Evolutionary conservation across 2,329 filamentous ascomycete species (phyloP).

Genomic region (Trichoderma arundinaceum): DNA sequence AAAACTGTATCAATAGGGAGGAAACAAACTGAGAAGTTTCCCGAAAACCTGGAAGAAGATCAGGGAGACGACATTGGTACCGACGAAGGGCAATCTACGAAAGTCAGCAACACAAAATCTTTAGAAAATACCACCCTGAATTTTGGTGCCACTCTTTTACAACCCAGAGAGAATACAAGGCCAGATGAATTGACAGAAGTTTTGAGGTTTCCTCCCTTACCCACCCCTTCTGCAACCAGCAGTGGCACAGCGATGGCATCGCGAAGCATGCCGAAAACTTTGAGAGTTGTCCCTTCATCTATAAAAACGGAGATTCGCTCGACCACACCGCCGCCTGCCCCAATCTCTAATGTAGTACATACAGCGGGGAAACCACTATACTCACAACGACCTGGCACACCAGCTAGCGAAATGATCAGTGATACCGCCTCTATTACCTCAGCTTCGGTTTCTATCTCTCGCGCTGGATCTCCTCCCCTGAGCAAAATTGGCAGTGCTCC

Average conservation of each 20-base stretch:
- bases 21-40: slow-evolving; percentile 35
- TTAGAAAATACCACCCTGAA: neutral
- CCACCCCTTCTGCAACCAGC: slow-evolving; percentile 48
- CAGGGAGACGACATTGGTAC: slow-evolving; percentile 28
- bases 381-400: slow-evolving; percentile 68
- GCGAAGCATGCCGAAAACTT: slow-evolving; percentile 64
- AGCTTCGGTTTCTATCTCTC: slow-evolving; percentile 68
- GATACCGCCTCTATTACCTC: slow-evolving; percentile 78
- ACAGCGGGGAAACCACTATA: slow-evolving; percentile 36
- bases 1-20: slow-evolving; percentile 45
- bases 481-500: slow-evolving; percentile 70
- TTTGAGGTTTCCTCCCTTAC: slow-evolving; percentile 57
- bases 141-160: neutral
- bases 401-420: slow-evolving; percentile 74
- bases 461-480: slow-evolving; percentile 73
- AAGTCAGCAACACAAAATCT: slow-evolving; percentile 1
- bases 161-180: neutral
- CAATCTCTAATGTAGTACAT: slow-evolving; percentile 40
- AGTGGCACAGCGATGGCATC: slow-evolving; percentile 55
- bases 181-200: slow-evolving; percentile 35
- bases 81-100: neutral
- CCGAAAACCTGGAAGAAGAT: neutral
- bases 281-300: slow-evolving; percentile 65
- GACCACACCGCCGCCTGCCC: slow-evolving; percentile 4
- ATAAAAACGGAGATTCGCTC: slow-evolving; percentile 19